Evolutionary conservation across 2,329 filamentous ascomycete genomes (phyloP).

Genomic region (Plectosphaerella plurivora): DNA sequence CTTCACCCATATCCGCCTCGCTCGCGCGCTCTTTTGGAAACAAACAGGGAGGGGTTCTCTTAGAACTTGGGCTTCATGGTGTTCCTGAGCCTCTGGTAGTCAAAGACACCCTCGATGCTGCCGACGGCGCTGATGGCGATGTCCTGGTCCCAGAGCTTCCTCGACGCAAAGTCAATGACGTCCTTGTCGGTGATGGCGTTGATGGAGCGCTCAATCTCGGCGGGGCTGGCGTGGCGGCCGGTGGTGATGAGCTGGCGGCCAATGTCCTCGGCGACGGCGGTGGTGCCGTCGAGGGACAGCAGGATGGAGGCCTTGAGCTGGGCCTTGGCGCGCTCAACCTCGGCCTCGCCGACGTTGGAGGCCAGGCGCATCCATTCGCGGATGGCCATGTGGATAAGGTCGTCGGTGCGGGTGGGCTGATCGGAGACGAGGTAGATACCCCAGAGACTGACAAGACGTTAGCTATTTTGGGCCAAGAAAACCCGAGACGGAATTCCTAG

Average conservation of each 20-base stretch:
- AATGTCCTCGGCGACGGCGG: constrained; percentile 95
- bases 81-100: constrained; percentile 74
- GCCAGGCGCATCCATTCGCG: constrained; percentile 97
- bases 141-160: constrained; percentile 96
- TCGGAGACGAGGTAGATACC: constrained; percentile 98
- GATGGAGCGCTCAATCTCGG: constrained; percentile 92
- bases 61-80: constrained; percentile 82
- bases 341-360: constrained; percentile 79
- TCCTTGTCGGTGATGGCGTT: constrained; percentile 90
- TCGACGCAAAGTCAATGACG: constrained; percentile 92
- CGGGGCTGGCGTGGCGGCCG: constrained; percentile 82
- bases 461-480: constrained; percentile 12
- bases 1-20: not conserved
- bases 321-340: constrained; percentile 97
- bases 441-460: constrained; percentile 69
- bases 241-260: constrained; percentile 98
- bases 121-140: constrained; percentile 91
- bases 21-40: constrained; percentile 7
- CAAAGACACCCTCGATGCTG: constrained; percentile 78
- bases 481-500: not conserved
- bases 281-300: constrained; percentile 94
- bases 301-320: constrained; percentile 98
- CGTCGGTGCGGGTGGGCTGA: constrained; percentile 81
- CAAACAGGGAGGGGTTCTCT: constrained; percentile 6
- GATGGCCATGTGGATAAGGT: constrained; percentile 96